These are phyloP conservation scores for Castanopsis chinensis DNA, from an alignment of 306 rosid species.

Conservation along the genomic window DNA sequence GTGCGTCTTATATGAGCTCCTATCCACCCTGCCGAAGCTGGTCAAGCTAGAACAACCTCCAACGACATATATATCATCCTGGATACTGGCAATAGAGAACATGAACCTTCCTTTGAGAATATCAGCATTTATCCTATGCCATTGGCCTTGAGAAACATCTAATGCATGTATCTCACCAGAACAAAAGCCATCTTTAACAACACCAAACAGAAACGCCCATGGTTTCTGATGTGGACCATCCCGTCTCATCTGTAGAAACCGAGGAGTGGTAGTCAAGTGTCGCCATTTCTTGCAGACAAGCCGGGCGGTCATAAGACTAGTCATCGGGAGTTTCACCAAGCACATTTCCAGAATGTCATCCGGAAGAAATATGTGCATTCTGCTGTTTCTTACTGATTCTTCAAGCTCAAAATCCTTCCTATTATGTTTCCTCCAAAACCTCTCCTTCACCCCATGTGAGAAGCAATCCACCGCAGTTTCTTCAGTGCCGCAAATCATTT, in stretches of 20 bases:
- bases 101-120: conserved; percentile 87
- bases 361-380: conserved; percentile 84
- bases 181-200: conserved; percentile 90
- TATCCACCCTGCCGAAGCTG: conserved; percentile 83
- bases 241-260: conserved; percentile 85
- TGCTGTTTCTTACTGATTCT: conserved; percentile 51
- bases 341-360: conserved; percentile 97
- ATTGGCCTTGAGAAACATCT: conserved; percentile 73
- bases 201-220: conserved; percentile 92
- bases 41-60: conserved; percentile 98
- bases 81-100: conserved; percentile 79
- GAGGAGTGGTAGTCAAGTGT: conserved; percentile 70
- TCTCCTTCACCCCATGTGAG: conserved; percentile 83
- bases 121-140: conserved; percentile 84
- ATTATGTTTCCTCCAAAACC: conserved; percentile 73
- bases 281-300: conserved; percentile 98
- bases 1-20: conserved; percentile 92
- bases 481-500: conserved; percentile 62
- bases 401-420: conserved; percentile 60
- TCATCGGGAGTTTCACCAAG: conserved; percentile 86
- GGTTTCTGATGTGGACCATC: conserved; percentile 83
- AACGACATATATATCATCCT: conserved; percentile 77
- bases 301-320: conserved; percentile 91
- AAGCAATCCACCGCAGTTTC: conserved; percentile 83
- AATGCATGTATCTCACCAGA: conserved; percentile 89